Percentiles rank a stretch among this genome's conserved stretches.
These are phyloP conservation scores for Huntiella bhutanensis DNA, from an alignment of 2,329 filamentous ascomycete genomes.

Conservation along the genomic window DNA sequence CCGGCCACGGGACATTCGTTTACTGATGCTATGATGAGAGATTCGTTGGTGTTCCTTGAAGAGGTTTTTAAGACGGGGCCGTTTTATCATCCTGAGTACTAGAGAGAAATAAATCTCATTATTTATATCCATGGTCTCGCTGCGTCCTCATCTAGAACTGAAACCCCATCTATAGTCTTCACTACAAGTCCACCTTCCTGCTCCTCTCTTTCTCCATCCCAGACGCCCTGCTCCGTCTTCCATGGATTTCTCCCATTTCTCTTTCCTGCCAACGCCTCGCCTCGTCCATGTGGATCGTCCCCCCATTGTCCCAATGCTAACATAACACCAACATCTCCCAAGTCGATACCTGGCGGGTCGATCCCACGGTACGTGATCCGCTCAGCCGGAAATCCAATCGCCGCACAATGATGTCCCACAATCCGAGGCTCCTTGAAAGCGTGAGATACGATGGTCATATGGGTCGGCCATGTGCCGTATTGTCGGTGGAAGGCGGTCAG, in stretches of 20 bases:
- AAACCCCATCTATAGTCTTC: conserved; percentile 18
- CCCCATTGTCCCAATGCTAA: conserved; percentile 30
- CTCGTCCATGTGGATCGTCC: conserved; percentile 32
- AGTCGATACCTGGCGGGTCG: conserved; percentile 34
- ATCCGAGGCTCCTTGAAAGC: conserved; percentile 48
- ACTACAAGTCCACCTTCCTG: conserved; percentile 22
- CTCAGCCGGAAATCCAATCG: conserved; percentile 33
- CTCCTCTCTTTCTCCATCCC: conserved; percentile 17
- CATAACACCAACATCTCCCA: conserved; percentile 24
- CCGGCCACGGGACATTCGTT: conserved; percentile 52
- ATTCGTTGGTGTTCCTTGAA: conserved; percentile 45
- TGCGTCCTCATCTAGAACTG: conserved; percentile 22
- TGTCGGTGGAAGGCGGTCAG: conserved; percentile 30
- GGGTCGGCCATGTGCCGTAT: conserved; percentile 31
- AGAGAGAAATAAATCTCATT: too few species aligned
- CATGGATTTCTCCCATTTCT: conserved; percentile 31
- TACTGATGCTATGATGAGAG: conserved; percentile 43
- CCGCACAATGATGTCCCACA: conserved; percentile 42
- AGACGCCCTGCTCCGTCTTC: conserved; percentile 23
- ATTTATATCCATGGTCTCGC: conserved; percentile 22
- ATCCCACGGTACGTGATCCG: conserved; percentile 39
- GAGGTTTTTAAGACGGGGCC: conserved; percentile 23
- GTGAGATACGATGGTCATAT: conserved; percentile 47
- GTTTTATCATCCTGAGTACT: neutral
- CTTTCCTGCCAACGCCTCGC: conserved; percentile 27